phyloP scores from a whole-genome alignment of 2,329 filamentous ascomycete genomes.

The Herpotrichia juniperi region DNA sequence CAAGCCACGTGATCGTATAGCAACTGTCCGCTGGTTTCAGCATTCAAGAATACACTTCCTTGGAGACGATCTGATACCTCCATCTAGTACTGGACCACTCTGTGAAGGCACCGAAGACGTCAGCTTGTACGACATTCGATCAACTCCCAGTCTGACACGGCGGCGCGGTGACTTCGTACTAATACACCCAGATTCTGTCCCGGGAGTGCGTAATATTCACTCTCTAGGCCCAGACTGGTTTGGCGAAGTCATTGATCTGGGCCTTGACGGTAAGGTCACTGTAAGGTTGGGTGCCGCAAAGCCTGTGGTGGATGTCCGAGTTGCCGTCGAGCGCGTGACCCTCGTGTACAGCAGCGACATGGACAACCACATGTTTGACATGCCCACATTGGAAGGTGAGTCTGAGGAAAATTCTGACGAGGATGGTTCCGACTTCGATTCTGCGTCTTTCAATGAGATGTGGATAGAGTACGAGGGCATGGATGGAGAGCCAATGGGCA shows the following conservation, averaged over 20 bases:
- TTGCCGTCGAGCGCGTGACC: constrained; percentile 56
- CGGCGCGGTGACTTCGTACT: constrained; percentile 61
- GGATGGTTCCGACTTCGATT: constrained; percentile 38
- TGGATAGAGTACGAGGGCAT: constrained; percentile 47
- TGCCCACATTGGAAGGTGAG: constrained; percentile 30
- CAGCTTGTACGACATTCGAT: constrained; percentile 64
- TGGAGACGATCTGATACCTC: constrained; percentile 47
- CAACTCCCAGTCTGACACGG: constrained; percentile 56
- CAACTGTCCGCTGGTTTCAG: constrained; percentile 61
- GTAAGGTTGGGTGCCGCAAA: constrained; percentile 60
- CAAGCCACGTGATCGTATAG: constrained; percentile 61
- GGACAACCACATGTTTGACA: constrained; percentile 36
- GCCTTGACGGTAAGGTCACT: constrained; percentile 58
- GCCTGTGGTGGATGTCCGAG: constrained; percentile 56
- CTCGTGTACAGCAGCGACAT: constrained; percentile 55
- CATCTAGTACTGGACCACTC: constrained; percentile 52
- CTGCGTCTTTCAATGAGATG: constrained; percentile 42
- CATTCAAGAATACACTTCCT: constrained; percentile 39
- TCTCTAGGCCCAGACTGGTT: constrained; percentile 55
- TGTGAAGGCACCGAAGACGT: constrained; percentile 55
- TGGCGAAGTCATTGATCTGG: constrained; percentile 62
- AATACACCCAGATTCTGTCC: constrained; percentile 42
- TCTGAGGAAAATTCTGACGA: constrained; percentile 41
- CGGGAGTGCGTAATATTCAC: not conserved
- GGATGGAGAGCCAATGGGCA: constrained; percentile 35